A percentile compares a stretch with the other conserved stretches of the same genome.
These are phyloP conservation scores for Tephrocybe rancida DNA, from an alignment of 768 basidiomycete species.

Conservation along the genomic window DNA sequence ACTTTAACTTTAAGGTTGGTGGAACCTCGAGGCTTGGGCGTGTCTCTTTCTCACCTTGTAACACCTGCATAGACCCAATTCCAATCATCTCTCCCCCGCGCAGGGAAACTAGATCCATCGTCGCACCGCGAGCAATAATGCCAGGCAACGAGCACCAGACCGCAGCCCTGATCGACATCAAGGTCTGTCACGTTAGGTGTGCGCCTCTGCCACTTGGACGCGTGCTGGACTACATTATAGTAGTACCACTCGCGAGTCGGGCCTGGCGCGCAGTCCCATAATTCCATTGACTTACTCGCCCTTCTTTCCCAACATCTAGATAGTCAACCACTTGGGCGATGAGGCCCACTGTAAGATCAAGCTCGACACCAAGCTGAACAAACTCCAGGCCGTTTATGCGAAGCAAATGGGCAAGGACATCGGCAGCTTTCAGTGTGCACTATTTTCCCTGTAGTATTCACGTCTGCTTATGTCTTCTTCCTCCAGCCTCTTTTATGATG, in stretches of 20 bases:
- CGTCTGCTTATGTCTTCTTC: slow-evolving; percentile 1
- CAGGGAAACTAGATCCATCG: too few relatives aligned
- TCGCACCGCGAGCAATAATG: too few relatives aligned
- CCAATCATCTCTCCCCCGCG: too few relatives aligned
- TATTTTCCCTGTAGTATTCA: not conserved
- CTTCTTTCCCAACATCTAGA: slow-evolving; percentile 41
- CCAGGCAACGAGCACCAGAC: too few relatives aligned
- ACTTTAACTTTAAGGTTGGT: too few relatives aligned
- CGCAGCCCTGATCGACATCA: slow-evolving; percentile 16
- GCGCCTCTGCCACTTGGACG: not conserved
- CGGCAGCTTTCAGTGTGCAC: slow-evolving; percentile 76
- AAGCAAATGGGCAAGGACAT: slow-evolving; percentile 92
- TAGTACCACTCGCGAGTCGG: too few relatives aligned
- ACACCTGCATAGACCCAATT: too few relatives aligned
- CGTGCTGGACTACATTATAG: too few relatives aligned
- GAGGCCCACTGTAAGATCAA: slow-evolving; percentile 99
- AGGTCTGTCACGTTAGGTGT: slow-evolving; percentile 12
- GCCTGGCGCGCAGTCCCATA: too few relatives aligned
- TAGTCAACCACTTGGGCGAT: slow-evolving; percentile 73
- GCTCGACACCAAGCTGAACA: slow-evolving; percentile 87
- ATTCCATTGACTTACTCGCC: too few relatives aligned
- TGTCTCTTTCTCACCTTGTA: too few relatives aligned
- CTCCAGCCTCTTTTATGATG: slow-evolving; percentile 88
- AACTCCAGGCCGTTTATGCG: slow-evolving; percentile 92
- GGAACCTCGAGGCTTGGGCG: too few relatives aligned